These are phyloP conservation scores for Starmerella kuoi DNA, from an alignment of 805 yeast genomes.

Conservation along the genomic window DNA sequence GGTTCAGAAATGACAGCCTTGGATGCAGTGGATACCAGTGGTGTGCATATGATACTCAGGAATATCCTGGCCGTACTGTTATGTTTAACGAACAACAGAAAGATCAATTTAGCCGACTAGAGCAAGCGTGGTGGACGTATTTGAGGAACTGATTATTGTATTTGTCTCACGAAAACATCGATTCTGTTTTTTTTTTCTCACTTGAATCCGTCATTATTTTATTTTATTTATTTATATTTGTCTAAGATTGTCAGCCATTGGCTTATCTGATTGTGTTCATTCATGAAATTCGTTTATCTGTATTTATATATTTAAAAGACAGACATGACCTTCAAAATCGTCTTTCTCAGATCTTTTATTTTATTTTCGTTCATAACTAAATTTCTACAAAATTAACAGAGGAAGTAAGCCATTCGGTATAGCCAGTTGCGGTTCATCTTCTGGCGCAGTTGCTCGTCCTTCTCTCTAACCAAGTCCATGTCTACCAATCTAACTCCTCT, in stretches of 20 bases:
- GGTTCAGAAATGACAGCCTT: neutral
- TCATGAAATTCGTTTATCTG: too few species aligned
- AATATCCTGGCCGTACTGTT: neutral
- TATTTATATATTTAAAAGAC: too few species aligned
- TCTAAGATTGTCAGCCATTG: too few species aligned
- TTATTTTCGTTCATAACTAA: neutral
- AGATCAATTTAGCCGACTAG: neutral
- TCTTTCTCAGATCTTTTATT: too few species aligned
- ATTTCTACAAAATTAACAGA: slow-evolving; percentile 2
- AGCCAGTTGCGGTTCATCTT: slow-evolving; percentile 27
- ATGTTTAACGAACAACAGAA: slow-evolving; percentile 1
- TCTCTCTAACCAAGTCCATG: slow-evolving; percentile 15
- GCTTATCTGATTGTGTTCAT: too few species aligned
- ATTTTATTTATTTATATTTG: too few species aligned
- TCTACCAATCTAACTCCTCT: slow-evolving; percentile 16
- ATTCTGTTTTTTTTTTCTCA: too few species aligned
- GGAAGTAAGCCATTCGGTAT: slow-evolving; percentile 3
- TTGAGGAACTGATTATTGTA: neutral
- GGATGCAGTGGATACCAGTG: slow-evolving; percentile 11
- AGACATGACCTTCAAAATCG: too few species aligned
- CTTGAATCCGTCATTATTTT: neutral
- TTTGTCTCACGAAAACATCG: too few species aligned
- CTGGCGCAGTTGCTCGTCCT: slow-evolving; percentile 39
- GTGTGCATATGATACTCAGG: slow-evolving; percentile 4
- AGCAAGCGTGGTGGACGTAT: slow-evolving; percentile 1